phyloP scores from a whole-genome alignment of 2,329 filamentous ascomycete species.

The Stagonosporopsis vannaccii region DNA sequence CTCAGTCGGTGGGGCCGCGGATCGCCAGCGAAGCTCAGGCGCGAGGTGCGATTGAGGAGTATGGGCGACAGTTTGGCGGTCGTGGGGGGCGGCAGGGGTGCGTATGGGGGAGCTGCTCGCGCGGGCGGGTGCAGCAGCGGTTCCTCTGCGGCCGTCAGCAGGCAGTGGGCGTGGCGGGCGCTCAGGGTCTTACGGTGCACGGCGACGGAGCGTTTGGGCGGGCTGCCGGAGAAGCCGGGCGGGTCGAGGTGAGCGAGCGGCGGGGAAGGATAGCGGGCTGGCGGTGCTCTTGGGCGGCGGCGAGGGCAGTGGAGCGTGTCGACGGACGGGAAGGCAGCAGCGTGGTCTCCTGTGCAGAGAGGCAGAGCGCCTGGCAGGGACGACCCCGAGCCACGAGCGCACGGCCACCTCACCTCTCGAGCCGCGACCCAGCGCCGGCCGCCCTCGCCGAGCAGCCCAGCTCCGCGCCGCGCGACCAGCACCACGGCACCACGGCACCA shows the following conservation, averaged over 20 bases:
- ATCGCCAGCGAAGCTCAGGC: slow-evolving; percentile 84
- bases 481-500: not conserved
- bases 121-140: slow-evolving; percentile 9
- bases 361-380: slow-evolving; percentile 10
- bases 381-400: slow-evolving; percentile 7
- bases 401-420: slow-evolving; percentile 5
- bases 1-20: slow-evolving; percentile 59
- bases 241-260: slow-evolving; percentile 31
- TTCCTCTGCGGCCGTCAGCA: slow-evolving; percentile 16
- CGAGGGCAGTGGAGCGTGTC: slow-evolving; percentile 1
- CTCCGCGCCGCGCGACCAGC: not conserved
- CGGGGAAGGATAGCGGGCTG: slow-evolving; percentile 18
- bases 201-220: slow-evolving; percentile 5
- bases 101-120: slow-evolving; percentile 1
- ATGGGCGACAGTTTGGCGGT: slow-evolving; percentile 98
- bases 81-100: slow-evolving; percentile 54
- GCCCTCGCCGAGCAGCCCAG: not conserved
- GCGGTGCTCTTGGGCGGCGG: slow-evolving; percentile 4
- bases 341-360: slow-evolving; percentile 4
- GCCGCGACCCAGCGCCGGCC: slow-evolving; percentile 4
- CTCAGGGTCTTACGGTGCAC: slow-evolving; percentile 38
- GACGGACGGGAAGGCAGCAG: slow-evolving; percentile 8
- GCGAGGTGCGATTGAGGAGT: slow-evolving; percentile 79
- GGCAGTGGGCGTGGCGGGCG: slow-evolving; percentile 12
- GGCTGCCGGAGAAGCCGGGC: slow-evolving; percentile 1